Base-by-base conservation (phyloP, 805 yeast species). In the Vanderwaltozyma yarrowii region DNA sequence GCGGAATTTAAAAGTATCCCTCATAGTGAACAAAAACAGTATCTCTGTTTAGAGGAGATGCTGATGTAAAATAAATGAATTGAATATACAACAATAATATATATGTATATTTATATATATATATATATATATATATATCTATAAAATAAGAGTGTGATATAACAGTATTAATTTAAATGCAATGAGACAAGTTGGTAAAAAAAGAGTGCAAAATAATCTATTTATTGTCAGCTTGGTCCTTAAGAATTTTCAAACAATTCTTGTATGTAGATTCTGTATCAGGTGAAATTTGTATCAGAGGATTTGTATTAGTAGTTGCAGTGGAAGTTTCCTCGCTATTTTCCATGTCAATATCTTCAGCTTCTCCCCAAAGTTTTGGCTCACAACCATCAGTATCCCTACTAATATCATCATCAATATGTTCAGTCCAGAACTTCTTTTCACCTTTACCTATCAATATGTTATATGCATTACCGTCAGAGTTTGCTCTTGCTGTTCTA, bases 401-500 rank as follows among this genome's bases (percentile, higher is more conserved):
- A 39, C 74, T 74, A 29, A 82, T 70, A 30, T 71, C 76, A 33
- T 62, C 61, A 27, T 71, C 70, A 19, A 72, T 50, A 38, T 60
- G 69, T 36, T 66, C 65, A 42, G 70, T 69, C 80, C 84, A 81
- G 46, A 60, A 70, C 46, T 70, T 76, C 36, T 65, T 68, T 50
- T 92, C 97, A 37, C 87, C 88, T 38, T 74, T 75, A 21, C 95
- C 94, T 41, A 76, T 68, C n/a, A 78, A 67, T 19, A 89, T 57
- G 33, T 76, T 81, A 55, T 78, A 73, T 0, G 95, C 95, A 27
- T 65, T 63, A 55, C 99, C 99, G 0, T 47, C 37, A 26, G 77
- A 73, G 36, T 81, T 79, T 2, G 98, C 99, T 63, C 99, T 76
- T 2, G 97, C 96, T 0, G 97, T 88, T 66, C 99, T 78, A 30